Percentiles rank a stretch among this genome's conserved stretches.
Evolutionary conservation across 2,329 filamentous ascomycete genomes (phyloP).

Genomic region (Fusarium hainanense): DNA sequence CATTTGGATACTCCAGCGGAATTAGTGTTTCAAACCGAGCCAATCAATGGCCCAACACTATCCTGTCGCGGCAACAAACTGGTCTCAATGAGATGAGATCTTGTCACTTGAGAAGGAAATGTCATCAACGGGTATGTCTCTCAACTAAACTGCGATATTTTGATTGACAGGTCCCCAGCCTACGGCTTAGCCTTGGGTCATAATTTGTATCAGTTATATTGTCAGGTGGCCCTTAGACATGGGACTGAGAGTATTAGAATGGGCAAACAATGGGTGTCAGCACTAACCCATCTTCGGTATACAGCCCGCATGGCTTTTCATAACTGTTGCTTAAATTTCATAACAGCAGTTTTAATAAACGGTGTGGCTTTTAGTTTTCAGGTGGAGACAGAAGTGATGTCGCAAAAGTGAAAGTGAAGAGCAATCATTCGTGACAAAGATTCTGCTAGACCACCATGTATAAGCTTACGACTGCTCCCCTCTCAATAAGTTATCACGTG

Average conservation of each 20-base stretch:
- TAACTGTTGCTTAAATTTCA: too few relatives aligned
- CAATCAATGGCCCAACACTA: neutral
- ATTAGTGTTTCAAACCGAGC: neutral
- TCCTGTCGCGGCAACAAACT: too few relatives aligned
- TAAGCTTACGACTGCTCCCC: rapidly evolving
- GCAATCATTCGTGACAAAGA: too few relatives aligned
- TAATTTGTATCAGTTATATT: too few relatives aligned
- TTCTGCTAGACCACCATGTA: rapidly evolving
- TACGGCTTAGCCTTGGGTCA: too few relatives aligned
- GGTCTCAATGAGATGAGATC: neutral
- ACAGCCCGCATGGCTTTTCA: neutral
- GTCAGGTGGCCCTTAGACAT: too few relatives aligned
- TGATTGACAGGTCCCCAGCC: too few relatives aligned
- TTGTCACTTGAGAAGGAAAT: too few relatives aligned
- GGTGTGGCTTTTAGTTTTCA: neutral
- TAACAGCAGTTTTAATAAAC: neutral
- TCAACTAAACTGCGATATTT: too few relatives aligned
- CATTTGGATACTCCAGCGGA: neutral
- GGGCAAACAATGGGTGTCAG: neutral
- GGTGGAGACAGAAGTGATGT: neutral
- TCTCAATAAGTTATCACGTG: neutral
- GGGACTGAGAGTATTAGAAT: too few relatives aligned
- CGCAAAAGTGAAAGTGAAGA: neutral
- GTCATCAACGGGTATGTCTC: too few relatives aligned
- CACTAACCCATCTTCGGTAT: neutral